These are phyloP conservation scores for Eucalyptus curtisii DNA, from an alignment of 345 rosid species.

Conservation along the genomic window DNA sequence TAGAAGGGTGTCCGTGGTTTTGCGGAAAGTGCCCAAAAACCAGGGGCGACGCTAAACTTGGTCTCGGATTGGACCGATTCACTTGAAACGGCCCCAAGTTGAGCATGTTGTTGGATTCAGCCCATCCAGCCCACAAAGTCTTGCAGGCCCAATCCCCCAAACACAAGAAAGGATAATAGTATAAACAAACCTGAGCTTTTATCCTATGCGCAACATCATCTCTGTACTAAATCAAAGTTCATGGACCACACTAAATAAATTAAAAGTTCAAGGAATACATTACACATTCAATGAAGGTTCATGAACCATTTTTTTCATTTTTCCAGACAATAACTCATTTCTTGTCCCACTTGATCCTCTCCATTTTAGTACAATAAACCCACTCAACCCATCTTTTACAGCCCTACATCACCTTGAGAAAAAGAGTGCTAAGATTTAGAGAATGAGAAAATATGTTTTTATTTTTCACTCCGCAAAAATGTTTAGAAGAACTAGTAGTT, in stretches of 20 bases:
- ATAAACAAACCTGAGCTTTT: background rate
- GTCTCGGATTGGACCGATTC: background rate
- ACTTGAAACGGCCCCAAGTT: background rate
- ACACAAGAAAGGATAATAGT: background rate
- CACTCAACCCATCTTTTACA: background rate
- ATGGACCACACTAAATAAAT: background rate
- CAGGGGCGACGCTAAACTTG: background rate
- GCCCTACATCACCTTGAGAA: background rate
- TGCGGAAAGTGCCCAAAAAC: background rate
- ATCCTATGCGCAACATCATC: background rate
- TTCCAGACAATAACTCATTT: background rate
- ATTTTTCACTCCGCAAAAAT: background rate
- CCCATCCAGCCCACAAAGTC: background rate
- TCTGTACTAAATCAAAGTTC: background rate
- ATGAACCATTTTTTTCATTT: background rate
- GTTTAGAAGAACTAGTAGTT: background rate
- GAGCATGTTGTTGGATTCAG: background rate
- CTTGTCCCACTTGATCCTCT: background rate
- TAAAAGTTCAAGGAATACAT: background rate
- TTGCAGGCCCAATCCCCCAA: background rate
- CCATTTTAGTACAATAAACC: background rate
- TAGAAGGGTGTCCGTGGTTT: background rate
- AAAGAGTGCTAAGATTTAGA: background rate
- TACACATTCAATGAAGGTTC: background rate
- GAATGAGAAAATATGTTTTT: background rate